Base-by-base conservation (phyloP, 163 green algal species). In the Coccomyxa subellipsoidea region DNA sequence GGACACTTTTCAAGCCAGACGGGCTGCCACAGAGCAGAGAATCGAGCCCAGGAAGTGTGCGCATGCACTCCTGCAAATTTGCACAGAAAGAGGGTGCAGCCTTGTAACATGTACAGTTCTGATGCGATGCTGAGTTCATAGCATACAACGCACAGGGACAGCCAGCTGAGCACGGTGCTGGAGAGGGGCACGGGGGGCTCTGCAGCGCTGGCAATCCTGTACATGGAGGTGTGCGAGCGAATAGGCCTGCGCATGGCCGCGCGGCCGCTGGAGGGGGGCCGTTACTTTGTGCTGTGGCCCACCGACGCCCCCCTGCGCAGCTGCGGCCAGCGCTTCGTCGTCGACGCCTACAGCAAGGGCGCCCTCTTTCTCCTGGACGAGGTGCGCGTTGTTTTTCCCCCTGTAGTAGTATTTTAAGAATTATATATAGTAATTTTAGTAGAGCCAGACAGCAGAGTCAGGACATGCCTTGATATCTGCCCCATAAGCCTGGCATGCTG, bases 261-360 rank as follows among this genome's bases (percentile, higher is more conserved):
- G 10, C 12, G 69, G 69, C 82, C 78, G 0, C 79, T 91, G 82
- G 89, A 93, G 54, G 82, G 81, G 23, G 89, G 69, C 23, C 85
- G 83, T 27, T 92, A 94, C 70, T 90, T 86, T 53, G 80, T 94
- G 75, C 81, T 92, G 34, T 93, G 87, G 88, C 89, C 89, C 4
- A 32, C 5, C 21, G 72, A 78, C 21, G 36, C 32, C 0, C 38
- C 36, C 2, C 54, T 83, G n/a, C 15, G 10, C 23, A 78, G 23
- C 38, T 37, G 54, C 15, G 70, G 79, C 8, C 76, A 89, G 81
- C 53, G 84, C n/a, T 90, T 88, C 69, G 83, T 94, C 35, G 83
- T 94, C 23, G 91, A 94, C 71, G 79, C 88, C 31, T 93, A 93
- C 77, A 87, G 89, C 77, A 39, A 85, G 32, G 91, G 91, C 3